Base-by-base conservation (phyloP, 495 filamentous ascomycete species). In the Xylaria intraflava region DNA sequence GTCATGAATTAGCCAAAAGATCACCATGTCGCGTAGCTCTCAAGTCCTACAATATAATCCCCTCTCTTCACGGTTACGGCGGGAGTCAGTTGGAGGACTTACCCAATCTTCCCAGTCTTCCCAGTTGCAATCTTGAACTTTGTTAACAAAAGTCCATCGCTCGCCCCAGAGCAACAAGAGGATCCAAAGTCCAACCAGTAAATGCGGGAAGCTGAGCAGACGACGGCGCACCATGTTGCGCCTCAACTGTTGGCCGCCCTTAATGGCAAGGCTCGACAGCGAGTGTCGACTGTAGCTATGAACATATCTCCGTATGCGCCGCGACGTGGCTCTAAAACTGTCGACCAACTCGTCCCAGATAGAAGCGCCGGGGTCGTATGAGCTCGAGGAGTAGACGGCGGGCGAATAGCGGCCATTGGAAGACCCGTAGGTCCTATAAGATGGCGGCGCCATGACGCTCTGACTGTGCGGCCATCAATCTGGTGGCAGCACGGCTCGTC, bases 101-200 rank as follows among this genome's bases (percentile, higher is more conserved):
- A 95, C 91, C 91, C 92, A 97, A 68, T 80, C 77, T 70, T 96
- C 93, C 93, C 93, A 98, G 42, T 75, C 78, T 23, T 77, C 75
- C 93, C 93, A 98, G 36, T 77, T 66, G 67, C 93, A 98, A n/a
- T 65, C 70, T 46, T 79, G 76, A 11, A 96, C 75, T 50, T 74
- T 80, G 45, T 76, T 77, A 38, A 76, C 70, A 61, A 93, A 97
- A 22, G 85, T 79, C 55, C 78, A 84, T 57, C 88, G 75, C 72
- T 98, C 93, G 5, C 93, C 92, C 87, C 89, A 92, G 66, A 90
- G 88, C 53, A 96, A 57, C 11, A 85, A 72, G 14, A 87, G 62
- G n/a, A 90, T 44, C 92, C 92, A 98, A 10, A 88, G 23, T 3
- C 78, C 62, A 11, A 88, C 79, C 49, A 95, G 67, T 12, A 80